Conservation (phyloP, 352 stramenopile genomes). For the Globisporangium barbulae region DNA sequence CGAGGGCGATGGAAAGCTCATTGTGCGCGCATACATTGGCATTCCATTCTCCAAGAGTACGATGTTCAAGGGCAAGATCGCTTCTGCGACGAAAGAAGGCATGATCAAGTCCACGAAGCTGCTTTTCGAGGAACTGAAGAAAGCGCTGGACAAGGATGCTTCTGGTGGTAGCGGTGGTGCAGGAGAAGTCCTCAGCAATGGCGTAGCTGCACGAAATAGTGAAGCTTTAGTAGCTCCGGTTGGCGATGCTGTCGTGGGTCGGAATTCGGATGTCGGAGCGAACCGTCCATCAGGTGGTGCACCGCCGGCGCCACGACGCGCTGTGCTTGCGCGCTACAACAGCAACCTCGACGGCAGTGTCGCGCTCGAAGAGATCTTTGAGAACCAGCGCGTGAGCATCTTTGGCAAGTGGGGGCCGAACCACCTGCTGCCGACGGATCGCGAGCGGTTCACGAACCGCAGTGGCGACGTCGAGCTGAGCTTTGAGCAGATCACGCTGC, state of each 20-base stretch:
- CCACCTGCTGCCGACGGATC: conserved; percentile 77
- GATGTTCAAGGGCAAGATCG: conserved; percentile 85
- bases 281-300: conserved; percentile 11
- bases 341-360: conserved; percentile 72
- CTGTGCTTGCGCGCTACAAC: conserved; percentile 55
- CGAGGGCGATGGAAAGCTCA: conserved; percentile 32
- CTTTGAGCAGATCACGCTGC: conserved; percentile 75
- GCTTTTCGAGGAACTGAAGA: conserved; percentile 53
- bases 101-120: conserved; percentile 56
- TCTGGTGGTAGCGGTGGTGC: not conserved
- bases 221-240: not conserved
- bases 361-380: conserved; percentile 83
- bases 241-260: not conserved
- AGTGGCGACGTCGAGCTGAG: conserved; percentile 74
- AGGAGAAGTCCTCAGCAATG: not conserved
- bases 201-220: not conserved
- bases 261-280: conserved; percentile 16
- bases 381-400: conserved; percentile 86
- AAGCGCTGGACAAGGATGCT: conserved; percentile 32
- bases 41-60: conserved; percentile 82
- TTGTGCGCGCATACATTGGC: conserved; percentile 54
- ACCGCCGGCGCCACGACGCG: conserved; percentile 12
- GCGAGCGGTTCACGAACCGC: conserved; percentile 77
- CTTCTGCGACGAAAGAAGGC: conserved; percentile 64
- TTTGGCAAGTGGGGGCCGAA: conserved; percentile 87